Evolutionary conservation across 768 basidiomycete genomes (phyloP), one percentile per base, ranked within the genome.

Genomic region (Lactarius tabidus): DNA sequence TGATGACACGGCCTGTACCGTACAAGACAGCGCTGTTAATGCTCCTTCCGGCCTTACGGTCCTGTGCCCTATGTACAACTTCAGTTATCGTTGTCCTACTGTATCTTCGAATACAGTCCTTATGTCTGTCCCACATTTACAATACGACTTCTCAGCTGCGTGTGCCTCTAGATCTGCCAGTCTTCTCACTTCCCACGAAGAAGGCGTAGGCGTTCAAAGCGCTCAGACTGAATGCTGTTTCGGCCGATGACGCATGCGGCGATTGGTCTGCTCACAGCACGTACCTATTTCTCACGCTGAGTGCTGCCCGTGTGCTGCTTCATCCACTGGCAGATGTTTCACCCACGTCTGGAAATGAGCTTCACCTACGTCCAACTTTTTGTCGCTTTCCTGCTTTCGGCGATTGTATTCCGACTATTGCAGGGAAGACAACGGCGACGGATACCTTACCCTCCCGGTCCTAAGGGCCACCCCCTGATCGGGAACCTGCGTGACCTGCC

Each of bases 401-500:
- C 12, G 26, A 53, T 36, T 26, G 23, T 62, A 51, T 66, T 43
- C 31, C 23, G 41, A 14, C 29, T 65, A 1, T 38, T 57, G 10
- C 59, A 45, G 36, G 39, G 23, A 39, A 61, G 54, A 36, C 54
- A 17, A 61, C 39, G 28, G 20, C 18, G 31, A 29, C 41, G 51
- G 29, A 33, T 54, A 6, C 64, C 67, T 3, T 57, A 35, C 28
- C 71, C 71, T 6, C 70, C 69, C 7, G 72, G 72, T 14, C 72
- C 72, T 18, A 60, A 64, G 31, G 57, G 48, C 23, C 60, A 70
- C 8, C 72, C 72, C 9, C 20, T 71, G 12, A 59, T 73, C 20
- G 70, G 70, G 38, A 73, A 67, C 64, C 62, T 67, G 20, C 63
- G 60, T 31, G 63, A 72, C 39, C 23, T 73, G 12, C 72, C 72